Evolutionary conservation across 2,329 filamentous ascomycete species (phyloP), one percentile per base, ranked within the genome.

Genomic region (Pseudodiploospora longispora): DNA sequence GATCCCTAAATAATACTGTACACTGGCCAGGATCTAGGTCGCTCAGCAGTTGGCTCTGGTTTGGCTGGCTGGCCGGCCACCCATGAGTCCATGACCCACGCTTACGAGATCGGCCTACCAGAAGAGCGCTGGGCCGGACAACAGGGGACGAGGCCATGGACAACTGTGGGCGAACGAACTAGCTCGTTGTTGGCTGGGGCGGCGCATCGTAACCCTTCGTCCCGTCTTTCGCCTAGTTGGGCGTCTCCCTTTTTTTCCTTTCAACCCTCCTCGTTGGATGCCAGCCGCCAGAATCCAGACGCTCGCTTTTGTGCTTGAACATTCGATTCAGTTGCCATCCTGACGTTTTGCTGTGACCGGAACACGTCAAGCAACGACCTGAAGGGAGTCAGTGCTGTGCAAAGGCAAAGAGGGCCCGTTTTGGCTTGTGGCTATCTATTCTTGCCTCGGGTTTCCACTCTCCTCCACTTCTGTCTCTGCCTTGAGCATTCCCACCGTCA

Each of bases 91-190:
- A 19, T 19, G 19, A 19, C 19, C 19, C 19, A 19, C 19, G 45
- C 45, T 44, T 47, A 47, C 45, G 45, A 47, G 45, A 47, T 47
- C 45, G 45, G 45, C 45, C 45, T 47, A 47, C 33, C 41, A 47
- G 35, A 43, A 41, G 19, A 19, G 19, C 19, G 43, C 43, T 32
- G 31, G 39, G 36, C 43, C 35, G 36, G 33, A 33, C 33, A 39
- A 40, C 45, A 47, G 45, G 45, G 45, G 41, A 41, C 42, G 37
- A 41, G 35, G 39, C 12, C 38, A 47, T 47, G 45, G 44, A 41
- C 33, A 19, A 19, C 19, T 28, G 41, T 40, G 41, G 42, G 39
- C 44, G 42, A 42, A 44, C 12, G 42, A 44, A 37, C 45, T 44
- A 44, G 41, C 42, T 33, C 40, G 36, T 38, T 19, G 19, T 19